Evolutionary conservation across 2,329 filamentous ascomycete genomes (phyloP).

Genomic region (Fusarium sororula): DNA sequence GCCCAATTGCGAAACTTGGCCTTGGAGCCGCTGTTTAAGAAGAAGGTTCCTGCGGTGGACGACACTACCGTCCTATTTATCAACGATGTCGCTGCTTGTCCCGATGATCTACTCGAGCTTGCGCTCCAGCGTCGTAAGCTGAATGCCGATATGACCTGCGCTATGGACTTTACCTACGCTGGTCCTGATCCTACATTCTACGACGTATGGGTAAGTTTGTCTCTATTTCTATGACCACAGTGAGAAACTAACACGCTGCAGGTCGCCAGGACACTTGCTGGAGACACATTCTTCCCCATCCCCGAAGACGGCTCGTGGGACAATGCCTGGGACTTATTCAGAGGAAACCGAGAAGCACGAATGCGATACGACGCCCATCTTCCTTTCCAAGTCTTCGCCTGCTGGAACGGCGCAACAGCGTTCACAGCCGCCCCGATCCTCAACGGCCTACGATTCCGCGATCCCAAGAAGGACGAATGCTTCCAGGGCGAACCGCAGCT

Average conservation of each 20-base stretch:
- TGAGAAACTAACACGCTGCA: not conserved
- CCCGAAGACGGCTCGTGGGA: slow-evolving; percentile 60
- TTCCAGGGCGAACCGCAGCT: slow-evolving; percentile 63
- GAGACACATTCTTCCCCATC: slow-evolving; percentile 67
- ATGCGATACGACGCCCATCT: slow-evolving; percentile 47
- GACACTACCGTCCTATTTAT: slow-evolving; percentile 61
- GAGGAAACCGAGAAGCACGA: slow-evolving; percentile 54
- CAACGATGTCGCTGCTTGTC: slow-evolving; percentile 63
- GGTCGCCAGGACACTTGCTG: slow-evolving; percentile 62
- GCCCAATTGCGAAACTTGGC: slow-evolving; percentile 63
- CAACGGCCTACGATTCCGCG: slow-evolving; percentile 56
- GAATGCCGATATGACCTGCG: slow-evolving; percentile 65
- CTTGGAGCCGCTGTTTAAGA: slow-evolving; percentile 55
- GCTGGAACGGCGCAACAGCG: slow-evolving; percentile 66
- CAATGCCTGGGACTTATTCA: slow-evolving; percentile 61
- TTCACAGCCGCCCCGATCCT: slow-evolving; percentile 61
- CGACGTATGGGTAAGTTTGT: slow-evolving; percentile 56
- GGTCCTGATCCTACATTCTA: slow-evolving; percentile 61
- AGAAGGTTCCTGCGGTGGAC: slow-evolving; percentile 37
- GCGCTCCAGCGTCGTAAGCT: slow-evolving; percentile 57
- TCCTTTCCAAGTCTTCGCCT: slow-evolving; percentile 68
- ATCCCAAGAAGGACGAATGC: slow-evolving; percentile 54
- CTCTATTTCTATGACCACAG: accelerated
- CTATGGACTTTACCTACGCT: slow-evolving; percentile 65
- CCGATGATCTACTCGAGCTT: slow-evolving; percentile 67